Evolutionary conservation across 2,329 filamentous ascomycete genomes (phyloP).

Genomic region (Paracoccidioides brasiliensis): DNA sequence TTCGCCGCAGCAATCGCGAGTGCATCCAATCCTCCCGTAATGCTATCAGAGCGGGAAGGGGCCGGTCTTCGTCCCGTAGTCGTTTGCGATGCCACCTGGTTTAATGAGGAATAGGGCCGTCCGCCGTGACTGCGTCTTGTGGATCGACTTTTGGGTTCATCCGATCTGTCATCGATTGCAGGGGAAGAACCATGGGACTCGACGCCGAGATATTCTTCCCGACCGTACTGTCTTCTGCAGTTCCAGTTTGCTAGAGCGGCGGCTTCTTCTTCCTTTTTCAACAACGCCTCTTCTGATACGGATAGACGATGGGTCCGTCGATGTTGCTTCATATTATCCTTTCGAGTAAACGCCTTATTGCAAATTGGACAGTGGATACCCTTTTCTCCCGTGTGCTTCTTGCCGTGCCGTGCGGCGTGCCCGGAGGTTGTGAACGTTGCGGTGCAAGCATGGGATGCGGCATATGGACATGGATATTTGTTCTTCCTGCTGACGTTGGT

Average conservation of each 20-base stretch:
- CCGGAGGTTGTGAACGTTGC: slow-evolving; percentile 56
- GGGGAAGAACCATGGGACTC: neutral
- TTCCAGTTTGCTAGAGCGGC: neutral
- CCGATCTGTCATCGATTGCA: slow-evolving; percentile 1
- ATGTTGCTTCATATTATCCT: slow-evolving; percentile 60
- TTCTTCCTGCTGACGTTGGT: slow-evolving; percentile 38
- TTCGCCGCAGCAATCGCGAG: slow-evolving; percentile 7
- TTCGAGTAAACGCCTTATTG: slow-evolving; percentile 55
- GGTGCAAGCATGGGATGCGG: slow-evolving; percentile 44
- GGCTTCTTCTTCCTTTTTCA: slow-evolving; percentile 15
- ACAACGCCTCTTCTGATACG: slow-evolving; percentile 10
- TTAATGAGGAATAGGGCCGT: neutral
- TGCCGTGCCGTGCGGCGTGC: slow-evolving; percentile 53
- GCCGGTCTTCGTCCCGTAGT: neutral
- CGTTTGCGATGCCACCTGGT: neutral
- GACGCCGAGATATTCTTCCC: slow-evolving; percentile 1
- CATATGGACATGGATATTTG: slow-evolving; percentile 53
- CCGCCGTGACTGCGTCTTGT: slow-evolving; percentile 1
- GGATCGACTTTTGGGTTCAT: slow-evolving; percentile 4
- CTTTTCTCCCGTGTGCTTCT: slow-evolving; percentile 57
- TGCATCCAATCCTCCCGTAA: slow-evolving; percentile 5
- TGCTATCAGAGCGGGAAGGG: slow-evolving; percentile 3
- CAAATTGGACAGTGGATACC: slow-evolving; percentile 55
- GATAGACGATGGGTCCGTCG: slow-evolving; percentile 43
- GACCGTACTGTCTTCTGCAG: neutral